These are phyloP conservation scores for Millerago galiae DNA, from an alignment of 805 yeast species.

Conservation along the genomic window DNA sequence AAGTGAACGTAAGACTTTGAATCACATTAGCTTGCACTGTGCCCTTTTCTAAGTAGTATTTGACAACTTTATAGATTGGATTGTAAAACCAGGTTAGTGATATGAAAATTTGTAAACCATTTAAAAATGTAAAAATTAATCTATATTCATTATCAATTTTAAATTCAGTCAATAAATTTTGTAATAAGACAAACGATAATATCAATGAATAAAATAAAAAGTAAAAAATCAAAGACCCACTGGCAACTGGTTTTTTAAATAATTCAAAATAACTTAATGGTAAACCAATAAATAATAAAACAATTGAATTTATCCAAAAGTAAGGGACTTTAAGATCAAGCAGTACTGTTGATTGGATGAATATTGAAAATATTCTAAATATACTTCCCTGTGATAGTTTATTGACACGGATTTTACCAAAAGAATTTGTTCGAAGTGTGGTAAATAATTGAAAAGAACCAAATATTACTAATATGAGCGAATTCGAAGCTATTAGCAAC, in stretches of 20 bases:
- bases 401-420: slow-evolving; percentile 9
- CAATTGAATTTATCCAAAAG: slow-evolving; percentile 11
- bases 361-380: slow-evolving; percentile 9
- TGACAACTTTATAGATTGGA: slow-evolving; percentile 35
- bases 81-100: slow-evolving; percentile 31
- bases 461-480: slow-evolving; percentile 10
- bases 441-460: slow-evolving; percentile 15
- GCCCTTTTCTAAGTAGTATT: slow-evolving; percentile 31
- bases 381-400: slow-evolving; percentile 14
- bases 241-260: slow-evolving; percentile 42
- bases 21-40: slow-evolving; percentile 61
- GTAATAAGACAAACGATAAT: slow-evolving; percentile 38
- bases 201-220: slow-evolving; percentile 57
- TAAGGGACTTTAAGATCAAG: neutral
- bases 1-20: slow-evolving; percentile 71
- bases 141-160: slow-evolving; percentile 20
- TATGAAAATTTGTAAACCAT: slow-evolving; percentile 24
- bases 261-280: slow-evolving; percentile 42
- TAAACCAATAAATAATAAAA: slow-evolving; percentile 23
- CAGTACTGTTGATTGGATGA: slow-evolving; percentile 10
- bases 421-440: neutral
- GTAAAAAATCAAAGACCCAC: slow-evolving; percentile 63
- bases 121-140: slow-evolving; percentile 25
- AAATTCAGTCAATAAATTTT: slow-evolving; percentile 27
- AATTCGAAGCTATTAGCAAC: slow-evolving; percentile 4